phyloP scores from a whole-genome alignment of 1,284 basidiomycete species.

The Fomitopsis betulina region DNA sequence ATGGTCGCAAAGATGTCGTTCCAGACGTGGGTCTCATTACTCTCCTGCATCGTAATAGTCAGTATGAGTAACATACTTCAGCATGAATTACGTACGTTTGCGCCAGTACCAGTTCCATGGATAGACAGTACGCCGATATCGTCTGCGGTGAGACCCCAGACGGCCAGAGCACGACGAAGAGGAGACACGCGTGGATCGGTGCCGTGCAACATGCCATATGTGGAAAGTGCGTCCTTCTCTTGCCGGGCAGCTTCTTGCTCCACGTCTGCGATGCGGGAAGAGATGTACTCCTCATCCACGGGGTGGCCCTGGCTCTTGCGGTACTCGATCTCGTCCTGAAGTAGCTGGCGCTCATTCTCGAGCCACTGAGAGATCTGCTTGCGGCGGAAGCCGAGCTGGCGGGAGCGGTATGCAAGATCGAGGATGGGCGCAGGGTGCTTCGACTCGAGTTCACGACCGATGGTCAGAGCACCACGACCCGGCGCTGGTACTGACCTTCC shows the following conservation, averaged over 20 bases:
- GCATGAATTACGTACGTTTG: conserved; percentile 57
- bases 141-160: conserved; percentile 93
- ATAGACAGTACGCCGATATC: conserved; percentile 89
- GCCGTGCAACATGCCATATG: conserved; percentile 94
- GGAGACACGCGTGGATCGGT: conserved; percentile 83
- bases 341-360: conserved; percentile 78
- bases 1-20: conserved; percentile 90
- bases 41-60: conserved; percentile 52
- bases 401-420: conserved; percentile 80
- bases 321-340: conserved; percentile 73
- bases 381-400: conserved; percentile 91
- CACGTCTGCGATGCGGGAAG: conserved; percentile 73
- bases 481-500: conserved; percentile 94
- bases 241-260: conserved; percentile 88
- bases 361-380: conserved; percentile 94
- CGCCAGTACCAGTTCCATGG: conserved; percentile 94
- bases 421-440: conserved; percentile 76
- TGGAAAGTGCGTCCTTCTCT: conserved; percentile 85
- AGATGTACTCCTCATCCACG: conserved; percentile 67
- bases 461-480: conserved; percentile 83
- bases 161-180: conserved; percentile 89
- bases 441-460: conserved; percentile 78
- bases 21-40: conserved; percentile 97
- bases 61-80: neutral
- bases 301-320: conserved; percentile 51